A percentile compares a stretch with the other conserved stretches of the same genome.
Conservation (phyloP, 371 early-diverging fungal species). For the Conidiobolus incongruus region DNA sequence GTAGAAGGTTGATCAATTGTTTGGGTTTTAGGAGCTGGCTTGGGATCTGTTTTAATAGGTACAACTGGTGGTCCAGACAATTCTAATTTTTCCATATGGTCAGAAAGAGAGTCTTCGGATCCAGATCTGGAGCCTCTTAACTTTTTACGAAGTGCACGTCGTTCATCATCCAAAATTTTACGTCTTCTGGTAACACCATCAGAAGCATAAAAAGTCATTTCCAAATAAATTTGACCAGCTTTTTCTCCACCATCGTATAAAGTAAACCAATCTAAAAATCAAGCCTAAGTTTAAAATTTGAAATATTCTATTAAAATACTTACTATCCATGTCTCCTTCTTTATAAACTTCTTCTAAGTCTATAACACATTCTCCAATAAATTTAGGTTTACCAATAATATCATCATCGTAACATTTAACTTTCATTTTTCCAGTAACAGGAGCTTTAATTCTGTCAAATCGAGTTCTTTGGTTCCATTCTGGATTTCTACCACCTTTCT, state of each 20-base stretch:
- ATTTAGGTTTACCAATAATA: constrained; percentile 1
- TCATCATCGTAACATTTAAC: constrained; percentile 4
- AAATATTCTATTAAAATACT: no score
- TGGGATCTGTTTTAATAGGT: no score
- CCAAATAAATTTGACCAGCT: constrained; percentile 4
- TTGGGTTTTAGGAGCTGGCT: no score
- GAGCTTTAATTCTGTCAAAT: background rate
- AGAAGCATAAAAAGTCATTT: constrained; percentile 8
- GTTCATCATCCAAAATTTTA: no score
- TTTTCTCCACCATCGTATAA: background rate
- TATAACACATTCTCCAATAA: constrained; percentile 1
- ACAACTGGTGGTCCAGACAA: no score
- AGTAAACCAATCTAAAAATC: constrained; percentile 5
- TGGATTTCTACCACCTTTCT: constrained; percentile 3
- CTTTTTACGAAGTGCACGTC: no score
- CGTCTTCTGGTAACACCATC: constrained; percentile 5
- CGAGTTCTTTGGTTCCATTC: constrained; percentile 3
- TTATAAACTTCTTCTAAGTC: constrained; percentile 1
- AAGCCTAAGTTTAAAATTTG: no score
- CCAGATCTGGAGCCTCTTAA: no score
- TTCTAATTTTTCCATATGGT: no score
- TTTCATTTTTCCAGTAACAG: background rate
- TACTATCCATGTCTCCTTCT: constrained; percentile 4
- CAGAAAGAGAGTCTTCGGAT: no score
- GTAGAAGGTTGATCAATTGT: no score